phyloP scores from a whole-genome alignment of 805 yeast species.

The Ogataea corticis region DNA sequence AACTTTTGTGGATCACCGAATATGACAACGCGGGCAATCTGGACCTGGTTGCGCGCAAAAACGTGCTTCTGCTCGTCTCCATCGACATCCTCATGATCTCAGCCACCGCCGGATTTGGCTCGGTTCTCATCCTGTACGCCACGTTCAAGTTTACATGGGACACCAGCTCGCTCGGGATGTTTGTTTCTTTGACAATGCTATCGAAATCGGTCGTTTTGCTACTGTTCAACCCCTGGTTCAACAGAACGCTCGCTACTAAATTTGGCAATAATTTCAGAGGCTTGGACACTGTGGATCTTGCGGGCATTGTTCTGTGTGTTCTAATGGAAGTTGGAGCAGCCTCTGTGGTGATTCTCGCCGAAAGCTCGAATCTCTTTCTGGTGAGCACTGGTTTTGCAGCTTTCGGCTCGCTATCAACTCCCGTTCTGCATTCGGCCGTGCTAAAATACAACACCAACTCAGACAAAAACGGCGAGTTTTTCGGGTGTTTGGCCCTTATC shows the following conservation, averaged over 20 bases:
- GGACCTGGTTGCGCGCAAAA: constrained; percentile 39
- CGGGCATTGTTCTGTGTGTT: constrained; percentile 33
- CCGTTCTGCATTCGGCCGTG: constrained; percentile 58
- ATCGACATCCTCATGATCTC: constrained; percentile 46
- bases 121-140: constrained; percentile 51
- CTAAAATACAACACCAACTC: constrained; percentile 59
- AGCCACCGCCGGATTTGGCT: constrained; percentile 42
- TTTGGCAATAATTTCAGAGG: constrained; percentile 39
- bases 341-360: constrained; percentile 35
- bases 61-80: constrained; percentile 49
- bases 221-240: constrained; percentile 50
- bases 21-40: constrained; percentile 29
- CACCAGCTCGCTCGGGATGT: constrained; percentile 54
- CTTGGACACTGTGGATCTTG: constrained; percentile 47
- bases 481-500: constrained; percentile 66
- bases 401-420: constrained; percentile 52
- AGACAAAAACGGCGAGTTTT: constrained; percentile 64
- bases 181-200: constrained; percentile 52
- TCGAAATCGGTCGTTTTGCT: constrained; percentile 51
- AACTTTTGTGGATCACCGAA: constrained; percentile 53
- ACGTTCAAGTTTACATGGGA: constrained; percentile 55
- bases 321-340: constrained; percentile 42
- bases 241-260: constrained; percentile 36
- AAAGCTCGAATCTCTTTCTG: constrained; percentile 33
- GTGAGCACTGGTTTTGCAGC: constrained; percentile 40